Conservation (phyloP, 495 filamentous ascomycete genomes). For the Lasiosphaeria ovina region DNA sequence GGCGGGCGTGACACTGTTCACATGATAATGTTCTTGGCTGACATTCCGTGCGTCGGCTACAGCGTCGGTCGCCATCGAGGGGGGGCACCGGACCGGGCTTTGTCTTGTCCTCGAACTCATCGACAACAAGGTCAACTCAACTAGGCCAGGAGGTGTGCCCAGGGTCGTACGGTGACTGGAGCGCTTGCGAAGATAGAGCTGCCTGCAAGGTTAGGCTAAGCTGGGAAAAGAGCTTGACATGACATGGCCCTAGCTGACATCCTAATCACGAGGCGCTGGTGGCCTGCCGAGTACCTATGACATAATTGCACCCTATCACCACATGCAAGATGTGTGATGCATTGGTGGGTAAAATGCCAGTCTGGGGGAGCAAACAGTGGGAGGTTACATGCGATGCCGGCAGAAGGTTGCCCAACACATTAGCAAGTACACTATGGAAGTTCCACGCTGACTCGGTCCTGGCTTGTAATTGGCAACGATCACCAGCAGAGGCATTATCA, state of each 20-base stretch:
- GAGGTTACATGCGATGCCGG: background rate
- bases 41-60: background rate
- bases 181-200: background rate
- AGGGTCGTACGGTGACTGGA: background rate
- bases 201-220: background rate
- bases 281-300: slow-evolving; percentile 1
- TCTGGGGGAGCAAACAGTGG: no score
- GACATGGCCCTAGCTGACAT: background rate
- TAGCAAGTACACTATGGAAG: background rate
- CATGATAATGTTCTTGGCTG: slow-evolving; percentile 1
- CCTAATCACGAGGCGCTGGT: background rate
- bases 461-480: background rate
- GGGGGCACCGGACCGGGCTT: background rate
- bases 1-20: background rate
- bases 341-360: background rate
- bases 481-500: background rate
- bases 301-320: background rate
- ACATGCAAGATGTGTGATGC: background rate
- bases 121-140: background rate
- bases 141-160: background rate
- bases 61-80: background rate
- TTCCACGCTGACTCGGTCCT: background rate
- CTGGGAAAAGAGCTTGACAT: background rate
- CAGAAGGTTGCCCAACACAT: background rate
- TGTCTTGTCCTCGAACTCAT: background rate